Base-by-base conservation (phyloP, 1,284 basidiomycete genomes). In the Puccinia hordei region DNA sequence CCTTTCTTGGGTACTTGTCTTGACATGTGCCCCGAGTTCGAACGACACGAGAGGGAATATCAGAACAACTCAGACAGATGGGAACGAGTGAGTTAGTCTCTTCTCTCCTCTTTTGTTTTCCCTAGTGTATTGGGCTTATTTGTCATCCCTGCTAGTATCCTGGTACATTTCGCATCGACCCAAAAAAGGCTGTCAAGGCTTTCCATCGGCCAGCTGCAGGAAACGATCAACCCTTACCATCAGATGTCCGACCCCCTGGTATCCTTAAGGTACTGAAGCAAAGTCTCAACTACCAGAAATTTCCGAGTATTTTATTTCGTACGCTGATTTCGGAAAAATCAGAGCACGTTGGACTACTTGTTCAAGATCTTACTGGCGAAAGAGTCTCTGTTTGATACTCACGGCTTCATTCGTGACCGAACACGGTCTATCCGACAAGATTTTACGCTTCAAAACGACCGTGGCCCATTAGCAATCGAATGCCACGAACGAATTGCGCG, bases 11-110 rank as follows among this genome's bases (percentile, higher is more conserved):
- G 96, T 24, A 95, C 93, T 0, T 98, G 96, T 84, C 87, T 89
- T 86, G 91, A 93, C 82, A 98, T 98, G 94, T 98, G 96, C 85
- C 93, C 94, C 6, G 91, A 92, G 73, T 96, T 93, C 83, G 96
- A 99, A 86, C 89, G 92, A 27, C 94, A 96, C 85, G 90, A 94
- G 83, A 89, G 96, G 65, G 94, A 98, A 85, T 90, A 91, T 81
- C 93, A 96, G 84, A 92, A 93, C 84, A 93, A 95, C 84, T 88
- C 98, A 1, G 91, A 93, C 83, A 90, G 91, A 82, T 92, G 92
- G 88, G 96, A 98, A 88, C 89, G 89, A 82, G 93, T 95, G 86
- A 83, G 91, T n/a, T n/a, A n/a, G n/a, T n/a, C 87, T 75, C 55
- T 13, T 2, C 41, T 72, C 72, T 65, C 59, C 46, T 0, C 2